Conservation (phyloP, 2,329 filamentous ascomycete genomes). For the Trichoderma hamatum region DNA sequence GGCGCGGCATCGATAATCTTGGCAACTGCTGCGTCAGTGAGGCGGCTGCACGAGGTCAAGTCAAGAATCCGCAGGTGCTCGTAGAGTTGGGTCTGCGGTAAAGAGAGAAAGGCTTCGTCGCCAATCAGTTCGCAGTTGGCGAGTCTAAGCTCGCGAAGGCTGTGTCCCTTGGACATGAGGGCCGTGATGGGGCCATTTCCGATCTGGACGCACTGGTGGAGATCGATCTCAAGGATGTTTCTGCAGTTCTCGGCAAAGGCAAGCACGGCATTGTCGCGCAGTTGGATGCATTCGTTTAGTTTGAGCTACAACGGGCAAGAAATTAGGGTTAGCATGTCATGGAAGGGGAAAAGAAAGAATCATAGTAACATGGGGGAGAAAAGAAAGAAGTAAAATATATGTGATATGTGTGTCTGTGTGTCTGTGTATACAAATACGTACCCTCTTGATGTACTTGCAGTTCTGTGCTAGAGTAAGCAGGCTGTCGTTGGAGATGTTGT, state of each 20-base stretch:
- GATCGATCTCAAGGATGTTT: conserved; percentile 93
- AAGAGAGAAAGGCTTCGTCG: conserved; percentile 81
- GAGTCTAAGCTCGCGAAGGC: conserved; percentile 87
- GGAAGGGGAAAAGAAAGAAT: background rate
- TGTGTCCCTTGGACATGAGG: conserved; percentile 74
- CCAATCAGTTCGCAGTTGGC: conserved; percentile 83
- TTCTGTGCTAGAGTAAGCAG: conserved; percentile 77
- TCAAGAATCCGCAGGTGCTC: conserved; percentile 93
- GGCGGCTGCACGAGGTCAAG: conserved; percentile 80
- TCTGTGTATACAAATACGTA: conserved; percentile 47
- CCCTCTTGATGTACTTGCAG: conserved; percentile 85
- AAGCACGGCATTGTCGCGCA: conserved; percentile 79
- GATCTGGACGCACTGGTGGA: conserved; percentile 81
- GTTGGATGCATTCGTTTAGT: conserved; percentile 86
- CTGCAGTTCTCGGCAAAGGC: conserved; percentile 87
- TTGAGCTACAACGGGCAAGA: conserved; percentile 66
- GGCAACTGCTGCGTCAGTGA: conserved; percentile 85
- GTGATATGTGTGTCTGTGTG: background rate
- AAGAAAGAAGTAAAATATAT: too few species aligned
- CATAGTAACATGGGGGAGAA: too few species aligned
- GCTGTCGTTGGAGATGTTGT: conserved; percentile 82
- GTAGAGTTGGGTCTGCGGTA: conserved; percentile 70
- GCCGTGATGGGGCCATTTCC: conserved; percentile 82
- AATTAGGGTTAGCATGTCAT: conserved; percentile 6
- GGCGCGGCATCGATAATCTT: conserved; percentile 87